Conservation (phyloP, 2,329 filamentous ascomycete species). For the Alternaria tenuissima region DNA sequence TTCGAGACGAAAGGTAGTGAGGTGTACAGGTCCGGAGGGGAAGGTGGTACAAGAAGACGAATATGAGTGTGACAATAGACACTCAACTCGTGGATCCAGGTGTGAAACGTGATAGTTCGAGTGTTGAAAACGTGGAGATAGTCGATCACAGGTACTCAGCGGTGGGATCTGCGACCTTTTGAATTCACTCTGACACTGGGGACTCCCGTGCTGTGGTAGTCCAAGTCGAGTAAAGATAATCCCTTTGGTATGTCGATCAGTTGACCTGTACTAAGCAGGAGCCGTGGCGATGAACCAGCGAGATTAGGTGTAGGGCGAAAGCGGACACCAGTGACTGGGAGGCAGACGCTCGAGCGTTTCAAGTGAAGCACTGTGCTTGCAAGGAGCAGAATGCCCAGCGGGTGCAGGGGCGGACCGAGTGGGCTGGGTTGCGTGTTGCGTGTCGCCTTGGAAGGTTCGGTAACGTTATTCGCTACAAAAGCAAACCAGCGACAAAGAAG, state of each 20-base stretch:
- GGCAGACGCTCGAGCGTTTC: constrained; percentile 51
- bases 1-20: constrained; percentile 9
- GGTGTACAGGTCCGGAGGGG: constrained; percentile 20
- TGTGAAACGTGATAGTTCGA: constrained; percentile 48
- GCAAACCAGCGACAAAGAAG: constrained; percentile 45
- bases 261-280: constrained; percentile 44
- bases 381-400: constrained; percentile 33
- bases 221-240: constrained; percentile 48
- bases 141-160: constrained; percentile 56
- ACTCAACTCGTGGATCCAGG: constrained; percentile 33
- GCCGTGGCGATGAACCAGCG: constrained; percentile 49
- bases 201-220: constrained; percentile 43
- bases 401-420: constrained; percentile 39
- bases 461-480: constrained; percentile 34
- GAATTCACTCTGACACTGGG: constrained; percentile 50
- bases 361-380: constrained; percentile 47
- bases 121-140: constrained; percentile 58
- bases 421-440: constrained; percentile 37
- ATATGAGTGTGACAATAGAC: constrained; percentile 38
- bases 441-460: constrained; percentile 35
- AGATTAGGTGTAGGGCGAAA: constrained; percentile 43
- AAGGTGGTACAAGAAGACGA: constrained; percentile 34
- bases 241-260: constrained; percentile 50
- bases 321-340: constrained; percentile 43
- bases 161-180: constrained; percentile 60